phyloP scores from a whole-genome alignment of 1,139 yeast genomes.

The Groenewaldozyma auringiensis region DNA sequence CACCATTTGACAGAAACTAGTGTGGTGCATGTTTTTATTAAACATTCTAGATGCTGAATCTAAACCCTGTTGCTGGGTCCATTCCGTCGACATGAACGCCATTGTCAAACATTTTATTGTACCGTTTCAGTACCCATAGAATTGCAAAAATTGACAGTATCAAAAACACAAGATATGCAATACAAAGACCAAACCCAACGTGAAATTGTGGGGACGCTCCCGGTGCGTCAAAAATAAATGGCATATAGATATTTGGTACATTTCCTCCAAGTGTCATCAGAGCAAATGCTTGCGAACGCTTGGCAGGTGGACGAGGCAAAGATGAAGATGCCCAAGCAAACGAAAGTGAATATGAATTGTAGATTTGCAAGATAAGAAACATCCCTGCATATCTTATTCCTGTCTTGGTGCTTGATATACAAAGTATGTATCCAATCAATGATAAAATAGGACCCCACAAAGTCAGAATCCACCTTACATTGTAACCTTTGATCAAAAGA shows the following conservation, averaged over 20 bases:
- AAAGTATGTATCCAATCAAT: conserved; percentile 44
- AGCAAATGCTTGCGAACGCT: conserved; percentile 38
- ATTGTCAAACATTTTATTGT: conserved; percentile 21
- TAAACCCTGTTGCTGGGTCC: conserved; percentile 24
- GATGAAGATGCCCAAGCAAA: conserved; percentile 52
- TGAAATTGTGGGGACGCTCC: conserved; percentile 24
- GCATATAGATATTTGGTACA: conserved; percentile 23
- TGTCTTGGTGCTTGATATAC: conserved; percentile 47
- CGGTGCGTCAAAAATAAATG: conserved; percentile 20
- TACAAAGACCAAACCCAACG: conserved; percentile 23
- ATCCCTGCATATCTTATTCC: conserved; percentile 51
- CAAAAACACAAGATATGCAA: conserved; percentile 16
- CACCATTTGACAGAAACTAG: no score
- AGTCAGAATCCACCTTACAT: conserved; percentile 41
- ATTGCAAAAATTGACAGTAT: conserved; percentile 16
- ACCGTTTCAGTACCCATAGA: conserved; percentile 13
- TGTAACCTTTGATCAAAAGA: not conserved
- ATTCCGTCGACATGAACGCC: conserved; percentile 24
- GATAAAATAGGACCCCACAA: conserved; percentile 44
- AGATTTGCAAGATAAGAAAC: conserved; percentile 54
- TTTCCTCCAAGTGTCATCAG: conserved; percentile 24
- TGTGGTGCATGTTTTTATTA: no score
- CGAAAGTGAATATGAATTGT: conserved; percentile 49
- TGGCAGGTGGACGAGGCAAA: conserved; percentile 44
- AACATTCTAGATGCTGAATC: no score